Evolutionary conservation across 257 asterid genomes (phyloP).

Genomic region (Mitragyna speciosa): DNA sequence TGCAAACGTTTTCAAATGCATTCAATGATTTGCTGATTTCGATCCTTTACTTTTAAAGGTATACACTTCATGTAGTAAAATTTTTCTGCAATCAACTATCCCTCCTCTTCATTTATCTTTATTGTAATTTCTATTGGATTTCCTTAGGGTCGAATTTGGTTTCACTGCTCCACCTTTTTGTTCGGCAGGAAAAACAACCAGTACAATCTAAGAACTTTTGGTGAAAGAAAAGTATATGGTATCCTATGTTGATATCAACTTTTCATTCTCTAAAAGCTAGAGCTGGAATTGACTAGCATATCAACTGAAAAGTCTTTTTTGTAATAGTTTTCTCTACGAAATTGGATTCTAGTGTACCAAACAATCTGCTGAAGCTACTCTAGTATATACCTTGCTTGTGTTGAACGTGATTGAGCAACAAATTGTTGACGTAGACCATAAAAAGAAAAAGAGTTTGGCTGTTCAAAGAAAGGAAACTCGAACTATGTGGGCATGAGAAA

Average conservation of each 20-base stretch:
- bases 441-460: too few species aligned
- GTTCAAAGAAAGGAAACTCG: too few species aligned
- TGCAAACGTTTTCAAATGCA: neutral
- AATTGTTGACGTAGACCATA: too few species aligned
- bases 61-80: neutral
- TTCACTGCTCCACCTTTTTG: neutral
- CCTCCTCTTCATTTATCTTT: too few species aligned
- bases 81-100: neutral
- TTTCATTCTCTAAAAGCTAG: neutral
- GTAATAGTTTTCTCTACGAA: neutral
- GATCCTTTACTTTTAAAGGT: too few species aligned
- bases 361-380: neutral
- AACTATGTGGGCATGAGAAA: too few species aligned
- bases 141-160: constrained; percentile 1
- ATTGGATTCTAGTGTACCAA: neutral
- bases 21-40: neutral
- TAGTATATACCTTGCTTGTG: too few species aligned
- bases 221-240: neutral
- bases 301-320: neutral
- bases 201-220: neutral
- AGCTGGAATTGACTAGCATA: neutral
- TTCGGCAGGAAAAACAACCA: neutral
- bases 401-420: too few species aligned
- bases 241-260: neutral
- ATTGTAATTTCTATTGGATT: neutral